phyloP scores from a whole-genome alignment of 768 basidiomycete species.

The Leccinum variicolor region DNA sequence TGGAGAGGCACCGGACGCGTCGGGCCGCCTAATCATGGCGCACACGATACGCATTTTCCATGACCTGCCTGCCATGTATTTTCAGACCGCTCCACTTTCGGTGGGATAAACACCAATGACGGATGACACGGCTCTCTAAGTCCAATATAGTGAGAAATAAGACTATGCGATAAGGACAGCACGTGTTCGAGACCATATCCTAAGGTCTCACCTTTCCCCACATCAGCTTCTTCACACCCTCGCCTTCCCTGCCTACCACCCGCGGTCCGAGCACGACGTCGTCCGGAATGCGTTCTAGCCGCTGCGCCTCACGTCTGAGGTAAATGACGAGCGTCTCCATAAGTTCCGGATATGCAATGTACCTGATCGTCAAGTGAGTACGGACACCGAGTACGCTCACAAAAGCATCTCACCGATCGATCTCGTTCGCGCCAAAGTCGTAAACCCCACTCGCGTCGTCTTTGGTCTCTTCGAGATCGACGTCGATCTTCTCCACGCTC shows the following conservation, averaged over 20 bases:
- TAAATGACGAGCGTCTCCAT: slow-evolving; percentile 71
- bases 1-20: background rate
- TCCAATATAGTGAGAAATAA: background rate
- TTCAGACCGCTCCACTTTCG: background rate
- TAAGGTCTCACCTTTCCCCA: slow-evolving; percentile 28
- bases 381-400: background rate
- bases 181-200: background rate
- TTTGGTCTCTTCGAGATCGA: slow-evolving; percentile 53
- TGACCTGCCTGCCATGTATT: background rate
- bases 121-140: background rate
- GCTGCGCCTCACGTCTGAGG: slow-evolving; percentile 63
- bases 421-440: slow-evolving; percentile 59
- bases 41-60: background rate
- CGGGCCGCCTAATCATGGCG: background rate
- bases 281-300: slow-evolving; percentile 59
- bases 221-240: slow-evolving; percentile 27
- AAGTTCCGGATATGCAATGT: slow-evolving; percentile 69
- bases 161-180: background rate
- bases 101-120: background rate
- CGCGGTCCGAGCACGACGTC: slow-evolving; percentile 33
- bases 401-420: slow-evolving; percentile 23
- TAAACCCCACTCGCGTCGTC: slow-evolving; percentile 74
- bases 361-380: slow-evolving; percentile 42
- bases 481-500: slow-evolving; percentile 53
- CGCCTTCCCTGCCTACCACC: slow-evolving; percentile 31